Evolutionary conservation across 306 rosid genomes (phyloP), one percentile per base, ranked within the genome.

Genomic region (Dryas alaskensis): DNA sequence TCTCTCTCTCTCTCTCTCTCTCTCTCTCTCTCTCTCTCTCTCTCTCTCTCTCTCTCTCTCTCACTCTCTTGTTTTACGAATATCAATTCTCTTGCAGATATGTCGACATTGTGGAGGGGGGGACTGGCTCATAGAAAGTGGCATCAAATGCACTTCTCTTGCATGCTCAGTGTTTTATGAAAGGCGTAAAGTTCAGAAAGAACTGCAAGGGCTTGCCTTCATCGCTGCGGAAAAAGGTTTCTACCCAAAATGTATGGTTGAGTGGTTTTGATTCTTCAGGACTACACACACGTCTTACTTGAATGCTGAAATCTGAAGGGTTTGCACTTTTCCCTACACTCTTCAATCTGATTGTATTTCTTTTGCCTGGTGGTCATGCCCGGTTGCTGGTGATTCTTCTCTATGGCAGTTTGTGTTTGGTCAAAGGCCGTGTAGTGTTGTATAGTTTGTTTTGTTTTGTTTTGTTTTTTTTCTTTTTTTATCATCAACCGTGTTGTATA

Each of bases 81-180:
- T 22, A 72, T 45, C 27, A 31, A 16, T 46, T 37, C 6, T 59
- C 60, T 70, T 79, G 80, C 83, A 92, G 98, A 82, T 93, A 75
- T 93, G 98, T 80, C 89, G 84, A 42, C 96, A 93, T 73, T 93
- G 98, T 74, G 98, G 92, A 76, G 98, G 93, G 0, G 96, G 92
- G 7, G 94, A 88, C 31, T 81, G 83, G 83, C 80, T 89, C 63
- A 70, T 87, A 61, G 97, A 86, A 76, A 83, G 79, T 62, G 89
- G 86, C 25, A 88, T 93, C 11, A 91, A 88, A 81, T 93, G 98
- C 84, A 89, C 88, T 47, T 93, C 98, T 9, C 84, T 93, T 58
- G 87, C 94, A 7, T 93, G 98, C 72, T 78, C 84, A 46, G 96
- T 93, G 80, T 91, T 93, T 59, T 91, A 82, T 39, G 96, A 93